Percentiles rank a stretch among this genome's conserved stretches.
phyloP scores from a whole-genome alignment of 2,329 filamentous ascomycete species.

The Blastomyces parvus region DNA sequence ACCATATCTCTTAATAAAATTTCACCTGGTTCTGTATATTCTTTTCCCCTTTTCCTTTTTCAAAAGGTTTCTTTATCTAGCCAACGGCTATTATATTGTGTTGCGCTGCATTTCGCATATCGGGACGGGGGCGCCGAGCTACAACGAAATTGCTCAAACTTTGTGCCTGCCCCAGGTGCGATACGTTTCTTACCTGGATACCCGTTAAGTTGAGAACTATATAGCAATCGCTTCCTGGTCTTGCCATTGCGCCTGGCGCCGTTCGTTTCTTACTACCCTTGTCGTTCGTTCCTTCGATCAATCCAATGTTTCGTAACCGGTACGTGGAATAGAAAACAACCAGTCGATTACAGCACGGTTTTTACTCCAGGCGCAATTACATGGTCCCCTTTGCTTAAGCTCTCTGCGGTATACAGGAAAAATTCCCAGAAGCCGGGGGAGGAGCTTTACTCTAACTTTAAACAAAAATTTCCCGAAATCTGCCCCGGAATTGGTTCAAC shows the following conservation, averaged over 20 bases:
- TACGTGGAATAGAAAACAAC: slow-evolving; percentile 22
- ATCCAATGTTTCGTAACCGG: slow-evolving; percentile 42
- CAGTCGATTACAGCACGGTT: background rate
- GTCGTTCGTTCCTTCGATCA: slow-evolving; percentile 10
- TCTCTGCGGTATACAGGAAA: slow-evolving; percentile 42
- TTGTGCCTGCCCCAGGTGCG: background rate
- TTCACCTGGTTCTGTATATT: no score
- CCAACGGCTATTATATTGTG: background rate
- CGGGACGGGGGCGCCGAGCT: background rate
- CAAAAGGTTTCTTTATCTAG: background rate
- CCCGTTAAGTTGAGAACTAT: background rate
- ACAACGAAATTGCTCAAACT: background rate
- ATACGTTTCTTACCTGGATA: background rate
- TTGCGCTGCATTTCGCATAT: background rate
- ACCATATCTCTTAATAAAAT: no score
- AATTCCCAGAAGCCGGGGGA: slow-evolving; percentile 78
- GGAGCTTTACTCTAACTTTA: slow-evolving; percentile 75
- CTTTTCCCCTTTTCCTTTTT: background rate
- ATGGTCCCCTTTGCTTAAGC: slow-evolving; percentile 1
- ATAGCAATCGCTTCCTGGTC: background rate
- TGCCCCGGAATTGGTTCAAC: slow-evolving; percentile 36
- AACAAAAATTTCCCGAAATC: slow-evolving; percentile 70
- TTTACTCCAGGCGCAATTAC: slow-evolving; percentile 4
- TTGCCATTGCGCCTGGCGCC: slow-evolving; percentile 2
- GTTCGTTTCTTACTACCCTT: slow-evolving; percentile 12